These are phyloP conservation scores for Turritis glabra DNA, from an alignment of 345 rosid genomes.

Conservation along the genomic window DNA sequence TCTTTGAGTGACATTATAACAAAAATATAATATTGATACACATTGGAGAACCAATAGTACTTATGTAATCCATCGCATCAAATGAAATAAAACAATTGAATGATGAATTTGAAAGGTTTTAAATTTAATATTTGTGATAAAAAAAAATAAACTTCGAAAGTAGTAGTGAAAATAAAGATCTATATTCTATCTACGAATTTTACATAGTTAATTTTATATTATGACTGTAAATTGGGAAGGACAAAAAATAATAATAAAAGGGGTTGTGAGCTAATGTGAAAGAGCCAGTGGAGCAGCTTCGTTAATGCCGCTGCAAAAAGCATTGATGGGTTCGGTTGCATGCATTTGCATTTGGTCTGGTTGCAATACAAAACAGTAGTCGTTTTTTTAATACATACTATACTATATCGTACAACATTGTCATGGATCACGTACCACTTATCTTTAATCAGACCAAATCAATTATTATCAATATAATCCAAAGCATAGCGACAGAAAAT, in stretches of 20 bases:
- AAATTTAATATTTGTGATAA: too few species aligned
- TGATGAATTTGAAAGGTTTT: neutral
- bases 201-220: neutral
- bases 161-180: too few species aligned
- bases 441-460: conserved; percentile 5
- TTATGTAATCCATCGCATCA: conserved; percentile 7
- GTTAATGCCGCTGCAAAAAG: conserved; percentile 32
- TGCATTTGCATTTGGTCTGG: conserved; percentile 26
- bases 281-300: conserved; percentile 25
- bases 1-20: conserved; percentile 2
- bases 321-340: conserved; percentile 33
- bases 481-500: conserved; percentile 15
- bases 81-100: neutral
- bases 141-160: too few species aligned
- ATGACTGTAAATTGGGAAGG: neutral
- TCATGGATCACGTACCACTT: conserved; percentile 39
- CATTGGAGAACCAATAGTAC: conserved; percentile 7
- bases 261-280: neutral
- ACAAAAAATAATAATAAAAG: neutral
- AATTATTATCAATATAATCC: conserved; percentile 4
- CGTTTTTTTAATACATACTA: neutral
- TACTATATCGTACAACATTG: conserved; percentile 20
- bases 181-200: neutral
- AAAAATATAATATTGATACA: neutral
- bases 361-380: conserved; percentile 18